These are phyloP conservation scores for Phytophthora podocarpi DNA, from an alignment of 352 stramenopile genomes.

Conservation along the genomic window DNA sequence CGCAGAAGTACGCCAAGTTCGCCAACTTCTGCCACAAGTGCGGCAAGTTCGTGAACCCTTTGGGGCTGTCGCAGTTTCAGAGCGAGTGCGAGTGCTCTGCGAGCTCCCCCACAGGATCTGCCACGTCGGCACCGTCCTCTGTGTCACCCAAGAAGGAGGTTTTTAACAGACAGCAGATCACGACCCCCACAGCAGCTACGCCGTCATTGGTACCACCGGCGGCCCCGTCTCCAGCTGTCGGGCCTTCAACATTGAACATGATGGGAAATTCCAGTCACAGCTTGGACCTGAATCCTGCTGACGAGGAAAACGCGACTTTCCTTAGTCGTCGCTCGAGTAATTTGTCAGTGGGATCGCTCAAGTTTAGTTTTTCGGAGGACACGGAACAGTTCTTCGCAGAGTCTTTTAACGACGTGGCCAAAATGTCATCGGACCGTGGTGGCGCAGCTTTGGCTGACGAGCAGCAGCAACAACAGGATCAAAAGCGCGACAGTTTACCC, in stretches of 20 bases:
- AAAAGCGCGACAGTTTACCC: constrained; percentile 73
- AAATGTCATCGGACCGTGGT: constrained; percentile 43
- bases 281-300: constrained; percentile 39
- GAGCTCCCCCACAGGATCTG: constrained; percentile 24
- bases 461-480: constrained; percentile 36
- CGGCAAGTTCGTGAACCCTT: constrained; percentile 80
- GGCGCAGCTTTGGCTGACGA: constrained; percentile 10
- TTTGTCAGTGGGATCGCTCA: constrained; percentile 70
- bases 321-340: constrained; percentile 59
- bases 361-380: constrained; percentile 76
- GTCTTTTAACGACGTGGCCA: constrained; percentile 50
- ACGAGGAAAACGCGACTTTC: constrained; percentile 39
- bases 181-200: constrained; percentile 35
- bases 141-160: constrained; percentile 52
- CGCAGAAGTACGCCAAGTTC: constrained; percentile 86
- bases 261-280: constrained; percentile 37
- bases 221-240: constrained; percentile 35
- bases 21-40: constrained; percentile 88
- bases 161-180: constrained; percentile 37
- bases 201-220: constrained; percentile 33
- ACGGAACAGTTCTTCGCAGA: constrained; percentile 71
- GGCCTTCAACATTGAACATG: constrained; percentile 26
- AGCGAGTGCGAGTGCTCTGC: constrained; percentile 76
- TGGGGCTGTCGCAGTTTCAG: constrained; percentile 71
- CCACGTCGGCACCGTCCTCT: constrained; percentile 7